phyloP scores from a whole-genome alignment of 345 rosid species.

The Eucalyptus fibrosa region DNA sequence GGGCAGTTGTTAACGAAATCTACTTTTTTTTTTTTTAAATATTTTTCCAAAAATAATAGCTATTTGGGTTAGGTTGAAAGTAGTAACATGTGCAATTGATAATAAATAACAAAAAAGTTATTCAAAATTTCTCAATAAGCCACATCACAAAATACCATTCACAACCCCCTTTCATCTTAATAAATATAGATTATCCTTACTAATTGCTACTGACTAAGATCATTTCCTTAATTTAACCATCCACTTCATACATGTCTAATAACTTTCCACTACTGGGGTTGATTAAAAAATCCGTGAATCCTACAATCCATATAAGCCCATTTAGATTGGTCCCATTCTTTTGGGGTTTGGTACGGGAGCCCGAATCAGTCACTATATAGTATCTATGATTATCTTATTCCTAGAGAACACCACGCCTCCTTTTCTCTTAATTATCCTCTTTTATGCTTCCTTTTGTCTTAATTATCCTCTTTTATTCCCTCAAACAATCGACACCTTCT shows the following conservation, averaged over 20 bases:
- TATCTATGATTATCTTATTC: not conserved
- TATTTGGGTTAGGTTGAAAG: not conserved
- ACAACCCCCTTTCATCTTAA: not conserved
- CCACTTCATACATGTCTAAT: not conserved
- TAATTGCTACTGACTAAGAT: not conserved
- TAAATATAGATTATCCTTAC: not conserved
- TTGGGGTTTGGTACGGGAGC: not conserved
- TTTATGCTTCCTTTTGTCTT: not conserved
- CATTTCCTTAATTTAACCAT: not conserved
- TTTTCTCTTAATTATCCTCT: not conserved
- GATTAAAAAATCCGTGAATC: not conserved
- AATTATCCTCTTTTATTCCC: not conserved
- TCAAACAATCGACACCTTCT: not conserved
- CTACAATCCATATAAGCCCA: not conserved
- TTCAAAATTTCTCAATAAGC: not conserved
- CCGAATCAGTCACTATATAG: not conserved
- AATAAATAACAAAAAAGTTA: not conserved
- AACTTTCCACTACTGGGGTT: not conserved
- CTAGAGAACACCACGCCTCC: not conserved
- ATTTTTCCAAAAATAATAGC: not conserved
- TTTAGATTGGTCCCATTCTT: not conserved
- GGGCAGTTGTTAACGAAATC: not conserved
- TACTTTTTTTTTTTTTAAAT: accelerated
- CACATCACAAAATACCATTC: not conserved
- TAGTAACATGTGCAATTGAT: not conserved